A percentile compares a stretch with the other conserved stretches of the same genome.
Conservation (phyloP, 345 rosid species). For the Populus deltoides region DNA sequence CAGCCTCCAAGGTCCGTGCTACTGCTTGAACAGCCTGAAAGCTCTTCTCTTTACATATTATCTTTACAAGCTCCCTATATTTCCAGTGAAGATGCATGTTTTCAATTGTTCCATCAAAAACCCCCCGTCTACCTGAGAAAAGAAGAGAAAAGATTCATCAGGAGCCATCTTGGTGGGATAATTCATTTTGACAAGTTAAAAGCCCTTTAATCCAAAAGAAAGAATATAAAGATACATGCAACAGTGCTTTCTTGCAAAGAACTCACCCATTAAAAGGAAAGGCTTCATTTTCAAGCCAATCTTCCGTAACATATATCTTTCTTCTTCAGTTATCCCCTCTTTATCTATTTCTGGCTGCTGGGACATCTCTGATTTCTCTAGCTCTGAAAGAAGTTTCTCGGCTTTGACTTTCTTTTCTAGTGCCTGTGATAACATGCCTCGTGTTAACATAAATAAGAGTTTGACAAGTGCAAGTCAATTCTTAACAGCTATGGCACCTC, state of each 20-base stretch:
- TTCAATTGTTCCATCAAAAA: slow-evolving; percentile 87
- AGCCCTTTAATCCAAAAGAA: not conserved
- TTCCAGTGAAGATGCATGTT: slow-evolving; percentile 99
- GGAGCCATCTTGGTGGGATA: not conserved
- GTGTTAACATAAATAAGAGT: slow-evolving; percentile 10
- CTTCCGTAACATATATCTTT: slow-evolving; percentile 87
- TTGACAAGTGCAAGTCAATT: slow-evolving; percentile 11
- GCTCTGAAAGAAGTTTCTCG: slow-evolving; percentile 62
- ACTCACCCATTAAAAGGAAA: slow-evolving; percentile 80
- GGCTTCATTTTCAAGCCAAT: slow-evolving; percentile 94
- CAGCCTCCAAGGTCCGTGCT: slow-evolving; percentile 70
- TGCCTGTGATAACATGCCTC: slow-evolving; percentile 42
- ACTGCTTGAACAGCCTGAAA: slow-evolving; percentile 57
- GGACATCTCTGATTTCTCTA: slow-evolving; percentile 45
- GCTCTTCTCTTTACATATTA: slow-evolving; percentile 59
- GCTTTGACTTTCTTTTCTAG: slow-evolving; percentile 80
- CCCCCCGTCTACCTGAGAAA: slow-evolving; percentile 81
- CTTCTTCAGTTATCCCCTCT: slow-evolving; percentile 83
- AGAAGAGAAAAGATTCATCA: slow-evolving; percentile 24
- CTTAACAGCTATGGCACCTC: slow-evolving; percentile 11
- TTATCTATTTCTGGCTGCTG: slow-evolving; percentile 60
- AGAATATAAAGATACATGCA: not conserved
- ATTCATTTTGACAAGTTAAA: not conserved
- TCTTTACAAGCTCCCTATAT: slow-evolving; percentile 92
- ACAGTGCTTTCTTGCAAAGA: not conserved